Evolutionary conservation across 768 basidiomycete genomes (phyloP).

Genomic region (Pholiota conissans): DNA sequence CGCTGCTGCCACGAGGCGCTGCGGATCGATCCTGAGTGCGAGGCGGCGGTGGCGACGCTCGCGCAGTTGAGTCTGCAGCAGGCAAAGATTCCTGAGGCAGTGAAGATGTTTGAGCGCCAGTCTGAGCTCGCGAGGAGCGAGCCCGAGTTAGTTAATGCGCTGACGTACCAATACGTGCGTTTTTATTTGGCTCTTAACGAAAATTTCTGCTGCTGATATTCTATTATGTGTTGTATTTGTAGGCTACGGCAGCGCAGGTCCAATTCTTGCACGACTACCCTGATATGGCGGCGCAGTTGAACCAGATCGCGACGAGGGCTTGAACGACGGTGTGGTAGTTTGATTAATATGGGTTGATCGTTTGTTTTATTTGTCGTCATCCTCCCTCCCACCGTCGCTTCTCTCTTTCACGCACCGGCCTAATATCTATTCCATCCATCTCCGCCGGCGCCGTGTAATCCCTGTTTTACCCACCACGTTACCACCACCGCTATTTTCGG

Average conservation of each 20-base stretch:
- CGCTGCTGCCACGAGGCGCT: conserved; percentile 87
- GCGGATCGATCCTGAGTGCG: conserved; percentile 87
- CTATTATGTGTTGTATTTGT: conserved; percentile 12
- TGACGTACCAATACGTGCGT: conserved; percentile 79
- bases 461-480: too few relatives aligned
- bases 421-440: not conserved
- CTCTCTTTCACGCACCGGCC: not conserved
- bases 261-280: conserved; percentile 86
- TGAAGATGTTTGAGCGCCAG: conserved; percentile 84
- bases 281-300: conserved; percentile 73
- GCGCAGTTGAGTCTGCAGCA: conserved; percentile 93
- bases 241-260: conserved; percentile 83
- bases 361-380: not conserved
- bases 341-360: not conserved
- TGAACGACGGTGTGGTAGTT: not conserved
- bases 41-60: conserved; percentile 93
- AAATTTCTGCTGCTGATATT: not conserved
- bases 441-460: not conserved
- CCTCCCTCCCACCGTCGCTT: not conserved
- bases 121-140: conserved; percentile 88
- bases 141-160: conserved; percentile 75
- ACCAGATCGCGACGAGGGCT: conserved; percentile 33
- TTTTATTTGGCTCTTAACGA: not conserved
- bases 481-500: too few relatives aligned
- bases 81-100: conserved; percentile 82